These are phyloP conservation scores for Aureobasidium uvarum DNA, from an alignment of 2,329 filamentous ascomycete species.

Conservation along the genomic window DNA sequence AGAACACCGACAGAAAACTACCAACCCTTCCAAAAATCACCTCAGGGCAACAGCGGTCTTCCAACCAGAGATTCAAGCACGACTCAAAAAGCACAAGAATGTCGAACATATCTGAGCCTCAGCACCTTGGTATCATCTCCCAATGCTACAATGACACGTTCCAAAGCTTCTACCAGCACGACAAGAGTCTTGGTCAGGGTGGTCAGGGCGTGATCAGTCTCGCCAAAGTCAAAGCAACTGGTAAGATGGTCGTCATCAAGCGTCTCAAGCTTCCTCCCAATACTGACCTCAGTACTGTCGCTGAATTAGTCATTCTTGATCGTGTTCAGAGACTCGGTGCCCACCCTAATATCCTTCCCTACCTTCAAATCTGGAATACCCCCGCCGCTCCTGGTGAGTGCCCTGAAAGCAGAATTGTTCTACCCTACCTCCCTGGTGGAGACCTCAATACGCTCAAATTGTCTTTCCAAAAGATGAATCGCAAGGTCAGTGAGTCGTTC, in stretches of 20 bases:
- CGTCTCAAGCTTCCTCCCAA: neutral
- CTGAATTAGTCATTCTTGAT: neutral
- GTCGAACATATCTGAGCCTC: neutral
- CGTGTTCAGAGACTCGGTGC: neutral
- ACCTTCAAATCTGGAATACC: neutral
- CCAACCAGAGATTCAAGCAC: neutral
- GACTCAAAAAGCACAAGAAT: neutral
- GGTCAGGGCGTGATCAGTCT: neutral
- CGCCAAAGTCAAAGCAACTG: neutral
- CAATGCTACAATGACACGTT: conserved; percentile 8
- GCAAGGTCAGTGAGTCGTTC: conserved; percentile 19
- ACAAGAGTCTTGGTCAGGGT: neutral
- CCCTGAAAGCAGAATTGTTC: conserved; percentile 8
- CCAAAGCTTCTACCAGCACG: conserved; percentile 8
- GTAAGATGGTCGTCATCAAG: conserved; percentile 19
- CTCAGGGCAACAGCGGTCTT: neutral
- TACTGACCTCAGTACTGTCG: neutral
- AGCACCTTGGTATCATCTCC: conserved; percentile 2
- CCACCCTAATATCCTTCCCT: neutral
- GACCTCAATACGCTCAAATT: neutral
- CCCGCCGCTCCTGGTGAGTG: conserved; percentile 5
- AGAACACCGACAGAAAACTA: neutral
- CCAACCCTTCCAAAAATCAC: neutral
- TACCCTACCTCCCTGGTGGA: conserved; percentile 12
- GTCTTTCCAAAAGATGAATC: neutral